Evolutionary conservation across 208 protist species (phyloP), one percentile per base, ranked within the genome.

Genomic region (Leishmania arabica): DNA sequence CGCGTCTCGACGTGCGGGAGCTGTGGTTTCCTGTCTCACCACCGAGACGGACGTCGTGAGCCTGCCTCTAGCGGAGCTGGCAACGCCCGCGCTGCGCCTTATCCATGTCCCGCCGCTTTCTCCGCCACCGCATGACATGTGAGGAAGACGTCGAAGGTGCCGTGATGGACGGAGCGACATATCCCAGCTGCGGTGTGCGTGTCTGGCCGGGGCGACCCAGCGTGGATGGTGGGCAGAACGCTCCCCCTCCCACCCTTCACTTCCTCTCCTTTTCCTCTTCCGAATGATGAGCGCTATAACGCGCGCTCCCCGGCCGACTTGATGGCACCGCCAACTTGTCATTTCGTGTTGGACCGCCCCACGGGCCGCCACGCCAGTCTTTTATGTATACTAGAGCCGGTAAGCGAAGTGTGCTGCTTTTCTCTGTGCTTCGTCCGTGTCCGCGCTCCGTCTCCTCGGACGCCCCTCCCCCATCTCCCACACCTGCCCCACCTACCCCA

Each of bases 1-100:
- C 3, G 72, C 83, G 19, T 54, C 78, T 24, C 80, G 80, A 21
- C 71, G 75, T 56, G 83, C 83, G 27, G 81, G 80, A 7, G 86
- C 84, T 21, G 81, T 95, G 15, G 88, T 96, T 40, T 89, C 87
- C 47, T 90, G 85, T 21, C 83, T 95, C 37, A 82, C 93, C n/a
- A 90, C 91, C 17, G 91, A 93, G 77, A 77, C 84, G 21, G 93
- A 96, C 77, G 93, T 92, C 27, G 78, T 92, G 34, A 77, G 56
- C 17, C 74, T 88, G 24, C 79, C 84, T 47, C 86, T 93, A n/a
- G 79, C 85, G 58, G 37, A 64, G 19, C 79, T 95, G 42, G 60
- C 45, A 27, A 47, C 89, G 73, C 88, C 91, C 1, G 31, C 64
- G 19, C 56, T 85, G 42, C 81, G 78, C 17, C 85, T 91, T 45